These are phyloP conservation scores for Acanthamoeba pearcei DNA, from an alignment of 208 protist genomes.

Conservation along the genomic window DNA sequence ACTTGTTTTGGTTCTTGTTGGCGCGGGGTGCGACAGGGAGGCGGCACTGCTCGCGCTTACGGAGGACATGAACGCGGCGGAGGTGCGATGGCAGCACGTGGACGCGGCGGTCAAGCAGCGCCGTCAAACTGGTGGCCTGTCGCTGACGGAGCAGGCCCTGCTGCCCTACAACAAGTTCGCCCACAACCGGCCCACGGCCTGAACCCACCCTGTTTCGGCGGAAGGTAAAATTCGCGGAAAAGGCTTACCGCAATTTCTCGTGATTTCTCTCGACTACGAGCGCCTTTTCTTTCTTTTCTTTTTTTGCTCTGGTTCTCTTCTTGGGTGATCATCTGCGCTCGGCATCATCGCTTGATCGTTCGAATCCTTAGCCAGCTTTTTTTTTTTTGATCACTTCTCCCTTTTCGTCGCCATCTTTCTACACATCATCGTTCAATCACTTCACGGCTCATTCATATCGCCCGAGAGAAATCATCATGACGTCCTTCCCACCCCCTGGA, in stretches of 20 bases:
- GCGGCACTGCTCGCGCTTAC: neutral
- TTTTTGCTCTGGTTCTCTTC: too few species aligned
- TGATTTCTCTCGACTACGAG: too few species aligned
- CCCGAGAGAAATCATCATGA: neutral
- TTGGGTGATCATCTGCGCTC: too few species aligned
- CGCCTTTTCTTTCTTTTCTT: too few species aligned
- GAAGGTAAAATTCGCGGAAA: neutral
- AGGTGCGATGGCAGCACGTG: slow-evolving; percentile 17
- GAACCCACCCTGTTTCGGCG: neutral
- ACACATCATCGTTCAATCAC: too few species aligned
- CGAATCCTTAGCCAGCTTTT: too few species aligned
- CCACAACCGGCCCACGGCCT: neutral
- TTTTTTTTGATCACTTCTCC: too few species aligned
- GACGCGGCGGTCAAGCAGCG: neutral
- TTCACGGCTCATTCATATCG: too few species aligned
- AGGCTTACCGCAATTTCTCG: too few species aligned
- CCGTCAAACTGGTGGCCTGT: neutral
- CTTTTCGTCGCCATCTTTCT: too few species aligned
- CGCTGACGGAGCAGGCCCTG: neutral
- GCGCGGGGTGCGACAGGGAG: neutral
- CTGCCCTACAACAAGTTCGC: neutral
- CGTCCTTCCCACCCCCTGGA: slow-evolving; percentile 54
- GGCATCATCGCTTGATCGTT: too few species aligned
- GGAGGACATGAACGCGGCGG: neutral
- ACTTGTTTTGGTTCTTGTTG: neutral